A percentile compares a stretch with the other conserved stretches of the same genome.
Evolutionary conservation across 2,329 filamentous ascomycete species (phyloP).

Genomic region (Hortaea werneckii): DNA sequence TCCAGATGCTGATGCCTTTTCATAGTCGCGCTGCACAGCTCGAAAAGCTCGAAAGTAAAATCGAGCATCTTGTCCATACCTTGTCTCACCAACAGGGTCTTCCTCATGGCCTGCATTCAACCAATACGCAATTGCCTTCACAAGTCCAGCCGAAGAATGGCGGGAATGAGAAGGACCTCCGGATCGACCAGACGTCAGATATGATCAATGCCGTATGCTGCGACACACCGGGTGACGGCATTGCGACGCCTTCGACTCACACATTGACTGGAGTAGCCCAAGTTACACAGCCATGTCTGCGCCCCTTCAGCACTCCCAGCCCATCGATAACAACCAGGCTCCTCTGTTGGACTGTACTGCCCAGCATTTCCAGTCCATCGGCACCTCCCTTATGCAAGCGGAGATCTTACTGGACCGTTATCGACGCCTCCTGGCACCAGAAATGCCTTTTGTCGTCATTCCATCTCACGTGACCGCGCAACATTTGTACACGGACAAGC

Average conservation of each 20-base stretch:
- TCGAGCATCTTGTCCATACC: constrained; percentile 24
- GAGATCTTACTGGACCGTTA: constrained; percentile 19
- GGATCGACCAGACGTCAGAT: neutral
- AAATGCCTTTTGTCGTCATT: constrained; percentile 19
- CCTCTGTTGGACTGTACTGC: neutral
- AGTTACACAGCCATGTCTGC: neutral
- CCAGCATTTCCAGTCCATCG: neutral
- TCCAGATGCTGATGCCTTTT: neutral
- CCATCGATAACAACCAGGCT: neutral
- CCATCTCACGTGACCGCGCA: constrained; percentile 11
- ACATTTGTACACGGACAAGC: constrained; percentile 14
- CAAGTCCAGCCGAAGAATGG: too few species aligned
- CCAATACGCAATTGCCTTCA: too few species aligned
- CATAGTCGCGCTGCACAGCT: constrained; percentile 23
- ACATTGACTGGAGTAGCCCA: neutral
- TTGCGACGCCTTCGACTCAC: too few species aligned
- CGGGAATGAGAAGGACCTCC: too few species aligned
- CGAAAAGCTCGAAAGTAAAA: constrained; percentile 24
- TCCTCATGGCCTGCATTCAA: neutral
- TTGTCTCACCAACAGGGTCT: constrained; percentile 11
- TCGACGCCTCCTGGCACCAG: constrained; percentile 15
- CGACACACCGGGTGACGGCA: neutral
- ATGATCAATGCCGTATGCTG: neutral
- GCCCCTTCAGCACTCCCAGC: neutral
- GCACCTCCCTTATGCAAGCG: constrained; percentile 15